These are phyloP conservation scores for Monilinia polystroma DNA, from an alignment of 2,329 filamentous ascomycete species.

Conservation along the genomic window DNA sequence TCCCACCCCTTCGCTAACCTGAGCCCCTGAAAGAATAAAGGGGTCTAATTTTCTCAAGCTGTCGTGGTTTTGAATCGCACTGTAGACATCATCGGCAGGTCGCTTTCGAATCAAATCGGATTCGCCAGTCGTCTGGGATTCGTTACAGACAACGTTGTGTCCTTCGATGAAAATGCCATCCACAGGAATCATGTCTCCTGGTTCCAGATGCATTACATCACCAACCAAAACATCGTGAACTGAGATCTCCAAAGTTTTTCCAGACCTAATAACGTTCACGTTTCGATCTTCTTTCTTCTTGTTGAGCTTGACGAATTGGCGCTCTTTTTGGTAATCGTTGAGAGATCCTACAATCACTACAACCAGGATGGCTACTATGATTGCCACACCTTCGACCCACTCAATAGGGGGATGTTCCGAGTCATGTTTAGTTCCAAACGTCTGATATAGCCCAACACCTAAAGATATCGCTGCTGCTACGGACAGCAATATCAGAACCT, in stretches of 20 bases:
- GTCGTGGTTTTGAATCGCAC: constrained; percentile 59
- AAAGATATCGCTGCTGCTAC: constrained; percentile 72
- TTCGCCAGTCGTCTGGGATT: constrained; percentile 75
- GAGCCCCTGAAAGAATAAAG: constrained; percentile 78
- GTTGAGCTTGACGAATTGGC: constrained; percentile 77
- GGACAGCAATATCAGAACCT: constrained; percentile 70
- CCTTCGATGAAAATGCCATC: constrained; percentile 70
- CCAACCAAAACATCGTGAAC: constrained; percentile 71
- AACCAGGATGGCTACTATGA: constrained; percentile 72
- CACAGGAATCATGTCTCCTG: constrained; percentile 70
- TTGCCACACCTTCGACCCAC: constrained; percentile 81
- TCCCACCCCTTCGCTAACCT: constrained; percentile 73
- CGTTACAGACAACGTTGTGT: constrained; percentile 66
- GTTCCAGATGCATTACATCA: constrained; percentile 70
- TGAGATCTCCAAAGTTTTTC: constrained; percentile 65
- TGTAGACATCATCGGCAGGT: constrained; percentile 61
- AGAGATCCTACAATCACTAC: constrained; percentile 75
- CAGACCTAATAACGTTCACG: constrained; percentile 75
- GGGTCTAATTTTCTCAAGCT: constrained; percentile 67
- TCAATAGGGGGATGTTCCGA: constrained; percentile 56
- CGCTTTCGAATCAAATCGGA: constrained; percentile 70
- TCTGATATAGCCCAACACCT: constrained; percentile 72
- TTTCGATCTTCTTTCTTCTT: constrained; percentile 74
- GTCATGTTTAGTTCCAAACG: constrained; percentile 55
- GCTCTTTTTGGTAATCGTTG: constrained; percentile 81